Evolutionary conservation across 2,329 filamentous ascomycete genomes (phyloP).

Genomic region (Hymenoscyphus occultus): DNA sequence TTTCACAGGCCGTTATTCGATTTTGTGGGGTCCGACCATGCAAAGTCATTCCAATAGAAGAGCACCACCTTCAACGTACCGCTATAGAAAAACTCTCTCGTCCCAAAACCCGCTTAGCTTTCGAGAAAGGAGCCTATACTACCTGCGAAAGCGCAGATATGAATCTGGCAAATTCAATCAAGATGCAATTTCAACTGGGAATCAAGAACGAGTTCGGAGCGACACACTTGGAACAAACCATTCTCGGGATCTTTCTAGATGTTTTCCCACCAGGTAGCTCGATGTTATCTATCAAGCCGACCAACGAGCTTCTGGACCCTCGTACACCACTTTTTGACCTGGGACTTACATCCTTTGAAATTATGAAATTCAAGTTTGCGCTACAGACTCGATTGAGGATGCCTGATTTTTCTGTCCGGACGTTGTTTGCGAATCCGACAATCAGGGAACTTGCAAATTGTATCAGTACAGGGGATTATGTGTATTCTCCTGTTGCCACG

Average conservation of each 20-base stretch:
- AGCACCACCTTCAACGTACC: constrained; percentile 30
- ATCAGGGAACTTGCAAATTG: neutral
- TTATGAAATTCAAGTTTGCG: constrained; percentile 13
- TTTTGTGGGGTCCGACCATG: constrained; percentile 24
- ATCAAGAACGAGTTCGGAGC: neutral
- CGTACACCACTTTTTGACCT: neutral
- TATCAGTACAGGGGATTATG: constrained; percentile 1
- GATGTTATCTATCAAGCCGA: neutral
- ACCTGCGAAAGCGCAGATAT: neutral
- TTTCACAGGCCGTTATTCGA: constrained; percentile 23
- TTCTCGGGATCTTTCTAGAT: neutral
- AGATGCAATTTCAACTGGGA: neutral
- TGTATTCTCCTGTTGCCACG: constrained; percentile 39
- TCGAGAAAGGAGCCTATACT: neutral
- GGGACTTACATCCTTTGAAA: constrained; percentile 32
- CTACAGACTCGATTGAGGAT: neutral
- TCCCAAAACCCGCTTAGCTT: constrained; percentile 33
- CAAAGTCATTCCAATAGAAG: constrained; percentile 29
- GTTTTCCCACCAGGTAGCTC: neutral
- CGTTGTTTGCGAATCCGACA: neutral
- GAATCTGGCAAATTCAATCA: neutral
- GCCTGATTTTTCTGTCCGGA: neutral
- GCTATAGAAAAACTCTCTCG: constrained; percentile 43
- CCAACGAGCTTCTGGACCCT: neutral
- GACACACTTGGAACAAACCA: neutral